Evolutionary conservation across 2,329 filamentous ascomycete species (phyloP), one percentile per base, ranked within the genome.

Genomic region (Xylariales sp.): DNA sequence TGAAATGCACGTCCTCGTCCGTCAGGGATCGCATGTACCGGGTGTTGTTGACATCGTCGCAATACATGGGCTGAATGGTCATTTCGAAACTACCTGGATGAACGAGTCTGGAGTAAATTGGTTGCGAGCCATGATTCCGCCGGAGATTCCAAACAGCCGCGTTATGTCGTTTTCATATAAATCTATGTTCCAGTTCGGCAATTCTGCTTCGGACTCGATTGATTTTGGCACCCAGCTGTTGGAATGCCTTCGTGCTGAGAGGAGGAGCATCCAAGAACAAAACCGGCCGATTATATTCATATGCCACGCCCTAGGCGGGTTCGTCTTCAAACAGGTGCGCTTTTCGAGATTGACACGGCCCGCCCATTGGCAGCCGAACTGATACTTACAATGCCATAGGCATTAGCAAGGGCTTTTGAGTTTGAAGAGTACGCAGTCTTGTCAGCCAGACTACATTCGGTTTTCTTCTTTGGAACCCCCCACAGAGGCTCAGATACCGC

Each of bases 81-180:
- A 37, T 17, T 37, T 15, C 19, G 34, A 37, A 15, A 28, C n/a
- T 12, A 37, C 34, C 4, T 37, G 34, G 34, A 37, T 25, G 4
- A 8, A 25, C 23, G 19, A 21, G 16, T 13, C 38, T 6, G 25
- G 13, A 14, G 19, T 23, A n/a, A 38, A 38, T 12, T 39, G 34
- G 34, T 25, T 37, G 10, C 12, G 25, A 23, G 50, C 52, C 35
- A 48, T 53, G 18, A 41, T 54, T 11, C 50, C 50, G 13, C 37
- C 15, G 8, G 38, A 46, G 16, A n/a, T 55, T 13, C 49, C 47
- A 28, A 46, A 34, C 13, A 50, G 50, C 2, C 46, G 52, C 27
- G 45, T 54, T 11, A 34, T 55, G 7, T 38, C 47, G 14, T 55
- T 52, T 35, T 46, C 52, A n/a, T 55, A 55, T 33, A 56, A 54